Evolutionary conservation across 352 stramenopile genomes (phyloP).

Genomic region (Phytophthora constricta): DNA sequence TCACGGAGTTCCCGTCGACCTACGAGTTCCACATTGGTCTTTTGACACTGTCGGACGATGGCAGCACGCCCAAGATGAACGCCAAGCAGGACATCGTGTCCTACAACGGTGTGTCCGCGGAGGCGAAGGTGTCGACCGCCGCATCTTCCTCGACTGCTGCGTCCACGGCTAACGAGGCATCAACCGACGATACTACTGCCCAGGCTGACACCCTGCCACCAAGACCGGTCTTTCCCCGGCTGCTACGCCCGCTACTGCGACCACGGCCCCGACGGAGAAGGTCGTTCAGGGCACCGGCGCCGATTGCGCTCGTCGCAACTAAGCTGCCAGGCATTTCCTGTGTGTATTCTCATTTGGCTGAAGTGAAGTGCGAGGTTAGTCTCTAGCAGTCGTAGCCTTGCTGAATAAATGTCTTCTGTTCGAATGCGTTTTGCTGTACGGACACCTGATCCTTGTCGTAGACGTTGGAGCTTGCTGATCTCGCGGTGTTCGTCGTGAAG

Average conservation of each 20-base stretch:
- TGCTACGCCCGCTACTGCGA: constrained; percentile 5
- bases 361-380: background rate
- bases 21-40: constrained; percentile 57
- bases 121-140: constrained; percentile 26
- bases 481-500: background rate
- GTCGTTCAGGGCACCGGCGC: too few species aligned
- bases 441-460: background rate
- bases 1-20: constrained; percentile 27
- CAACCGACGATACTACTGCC: background rate
- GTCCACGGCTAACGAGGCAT: background rate
- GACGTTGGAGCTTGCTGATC: background rate
- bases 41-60: constrained; percentile 53
- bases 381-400: background rate
- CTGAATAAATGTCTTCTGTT: constrained; percentile 17
- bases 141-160: constrained; percentile 28
- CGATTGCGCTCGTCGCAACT: constrained; percentile 20
- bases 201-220: constrained; percentile 7
- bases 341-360: constrained; percentile 3
- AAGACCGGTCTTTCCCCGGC: constrained; percentile 2
- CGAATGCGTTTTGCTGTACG: constrained; percentile 5
- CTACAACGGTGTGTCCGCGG: constrained; percentile 54
- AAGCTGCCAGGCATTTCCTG: too few species aligned
- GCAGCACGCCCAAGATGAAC: constrained; percentile 40
- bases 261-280: constrained; percentile 6
- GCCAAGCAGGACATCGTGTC: constrained; percentile 46